A percentile compares a stretch with the other conserved stretches of the same genome.
Evolutionary conservation across 2,329 filamentous ascomycete species (phyloP).

Genomic region (Neophaeococcomyces aloes): DNA sequence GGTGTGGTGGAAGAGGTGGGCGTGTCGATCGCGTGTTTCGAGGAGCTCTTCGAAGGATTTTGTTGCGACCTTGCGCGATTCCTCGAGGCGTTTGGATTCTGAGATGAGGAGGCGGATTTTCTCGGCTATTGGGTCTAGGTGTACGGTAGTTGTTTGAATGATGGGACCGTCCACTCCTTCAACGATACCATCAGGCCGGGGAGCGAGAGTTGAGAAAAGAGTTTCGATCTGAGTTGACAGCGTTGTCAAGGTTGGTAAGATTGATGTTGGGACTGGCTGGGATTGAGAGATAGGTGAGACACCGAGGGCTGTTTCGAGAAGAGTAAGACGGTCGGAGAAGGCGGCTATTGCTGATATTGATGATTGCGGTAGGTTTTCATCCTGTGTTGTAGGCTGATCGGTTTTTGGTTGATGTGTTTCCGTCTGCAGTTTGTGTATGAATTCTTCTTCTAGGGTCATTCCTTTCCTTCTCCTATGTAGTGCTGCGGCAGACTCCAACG

Average conservation of each 20-base stretch:
- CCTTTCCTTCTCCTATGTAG: constrained; percentile 1
- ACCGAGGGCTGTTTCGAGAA: constrained; percentile 72
- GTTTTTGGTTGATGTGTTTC: constrained; percentile 8
- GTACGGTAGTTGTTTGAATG: constrained; percentile 28
- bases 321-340: constrained; percentile 70
- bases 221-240: constrained; percentile 72
- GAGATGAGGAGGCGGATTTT: constrained; percentile 35
- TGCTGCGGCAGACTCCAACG: constrained; percentile 54
- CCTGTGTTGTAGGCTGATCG: constrained; percentile 12
- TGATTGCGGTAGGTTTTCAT: constrained; percentile 29
- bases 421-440: constrained; percentile 11
- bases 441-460: constrained; percentile 15
- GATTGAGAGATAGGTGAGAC: constrained; percentile 48
- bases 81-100: constrained; percentile 35
- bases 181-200: constrained; percentile 25
- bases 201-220: constrained; percentile 44
- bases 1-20: constrained; percentile 19
- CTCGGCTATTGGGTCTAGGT: constrained; percentile 34
- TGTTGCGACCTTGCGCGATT: constrained; percentile 33
- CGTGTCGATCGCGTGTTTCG: constrained; percentile 29
- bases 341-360: constrained; percentile 69
- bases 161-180: constrained; percentile 8
- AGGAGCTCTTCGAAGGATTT: constrained; percentile 34
- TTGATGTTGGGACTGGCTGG: constrained; percentile 49
- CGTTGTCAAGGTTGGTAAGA: constrained; percentile 70